Evolutionary conservation across 176 grass and related monocot genomes (phyloP), one percentile per base, ranked within the genome.

Genomic region (Avena eriantha): DNA sequence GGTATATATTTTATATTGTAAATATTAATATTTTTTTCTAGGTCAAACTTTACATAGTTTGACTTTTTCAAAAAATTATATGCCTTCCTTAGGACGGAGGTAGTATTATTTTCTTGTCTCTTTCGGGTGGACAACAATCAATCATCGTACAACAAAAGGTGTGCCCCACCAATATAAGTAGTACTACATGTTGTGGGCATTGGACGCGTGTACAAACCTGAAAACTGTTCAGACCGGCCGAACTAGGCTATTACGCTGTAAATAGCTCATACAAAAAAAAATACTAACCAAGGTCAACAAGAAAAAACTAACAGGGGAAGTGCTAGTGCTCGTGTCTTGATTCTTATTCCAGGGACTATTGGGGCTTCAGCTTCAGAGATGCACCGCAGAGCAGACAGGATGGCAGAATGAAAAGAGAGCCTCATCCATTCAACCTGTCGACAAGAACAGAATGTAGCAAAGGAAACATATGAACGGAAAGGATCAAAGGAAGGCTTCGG

Each of bases 281-380:
- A n/a, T n/a, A n/a, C n/a, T n/a, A n/a, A n/a, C n/a, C n/a, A n/a
- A n/a, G n/a, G n/a, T n/a, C n/a, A n/a, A n/a, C n/a, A 16, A 48
- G 46, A 41, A 0, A 46, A 72, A 47, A 15, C 2, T 73, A 8
- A 2, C 48, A 50, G 13, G 48, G 48, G 14, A 14, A 14, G 1
- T 2, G 10, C 2, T 15, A 14, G 41, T 15, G 70, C 70, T 48
- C 4, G 10, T 19, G 15, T 73, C 41, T 24, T 24, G 41, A 48
- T 48, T 47, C 70, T 73, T 73, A 41, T 73, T 47, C 45, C 43
- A 15, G 41, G 43, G 21, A 47, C 36, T 70, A 43, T 41, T 73
- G 45, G 72, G 86, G 58, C 45, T 82, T 87, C 47, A 87, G 24
- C 60, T 87, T 82, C 47, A 87, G 46, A 76, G 79, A 87, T 29